phyloP scores from a whole-genome alignment of 2,329 filamentous ascomycete genomes.

The Fusarium duplospermum region DNA sequence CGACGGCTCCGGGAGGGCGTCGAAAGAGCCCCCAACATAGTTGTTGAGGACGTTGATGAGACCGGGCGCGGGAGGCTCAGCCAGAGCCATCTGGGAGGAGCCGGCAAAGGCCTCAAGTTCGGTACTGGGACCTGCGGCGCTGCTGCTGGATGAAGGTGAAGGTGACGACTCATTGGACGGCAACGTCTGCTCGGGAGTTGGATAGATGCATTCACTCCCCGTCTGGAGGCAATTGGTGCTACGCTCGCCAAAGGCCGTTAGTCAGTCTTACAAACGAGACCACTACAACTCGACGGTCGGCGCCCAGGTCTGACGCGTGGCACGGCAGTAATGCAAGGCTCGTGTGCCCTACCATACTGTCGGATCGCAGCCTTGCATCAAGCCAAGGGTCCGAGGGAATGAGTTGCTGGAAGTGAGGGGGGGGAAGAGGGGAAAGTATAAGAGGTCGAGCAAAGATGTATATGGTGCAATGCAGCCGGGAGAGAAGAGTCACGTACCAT shows the following conservation, averaged over 20 bases:
- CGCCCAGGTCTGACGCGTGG: slow-evolving; percentile 11
- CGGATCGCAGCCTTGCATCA: slow-evolving; percentile 36
- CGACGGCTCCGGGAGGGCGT: slow-evolving; percentile 46
- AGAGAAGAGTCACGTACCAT: slow-evolving; percentile 52
- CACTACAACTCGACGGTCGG: slow-evolving; percentile 11
- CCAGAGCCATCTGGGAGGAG: slow-evolving; percentile 25
- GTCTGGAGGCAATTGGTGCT: slow-evolving; percentile 60
- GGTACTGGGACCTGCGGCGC: slow-evolving; percentile 8
- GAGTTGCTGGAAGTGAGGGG: slow-evolving; percentile 17
- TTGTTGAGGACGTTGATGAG: slow-evolving; percentile 40
- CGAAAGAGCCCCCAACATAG: slow-evolving; percentile 49
- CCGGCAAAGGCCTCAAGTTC: slow-evolving; percentile 11
- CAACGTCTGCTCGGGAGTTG: slow-evolving; percentile 41
- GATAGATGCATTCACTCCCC: slow-evolving; percentile 56
- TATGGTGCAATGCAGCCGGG: neutral
- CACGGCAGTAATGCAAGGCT: slow-evolving; percentile 34
- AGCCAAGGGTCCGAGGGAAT: slow-evolving; percentile 19
- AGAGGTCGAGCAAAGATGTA: slow-evolving; percentile 14
- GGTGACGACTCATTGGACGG: slow-evolving; percentile 42
- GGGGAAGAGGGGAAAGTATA: slow-evolving; percentile 17
- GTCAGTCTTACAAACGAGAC: slow-evolving; percentile 20
- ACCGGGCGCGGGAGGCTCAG: slow-evolving; percentile 30
- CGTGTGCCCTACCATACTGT: slow-evolving; percentile 29
- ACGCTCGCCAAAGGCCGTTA: slow-evolving; percentile 38
- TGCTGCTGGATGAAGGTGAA: slow-evolving; percentile 34